Percentiles rank a stretch among this genome's conserved stretches.
Conservation (phyloP, 2,329 filamentous ascomycete genomes). For the Colletotrichum zoysiae region DNA sequence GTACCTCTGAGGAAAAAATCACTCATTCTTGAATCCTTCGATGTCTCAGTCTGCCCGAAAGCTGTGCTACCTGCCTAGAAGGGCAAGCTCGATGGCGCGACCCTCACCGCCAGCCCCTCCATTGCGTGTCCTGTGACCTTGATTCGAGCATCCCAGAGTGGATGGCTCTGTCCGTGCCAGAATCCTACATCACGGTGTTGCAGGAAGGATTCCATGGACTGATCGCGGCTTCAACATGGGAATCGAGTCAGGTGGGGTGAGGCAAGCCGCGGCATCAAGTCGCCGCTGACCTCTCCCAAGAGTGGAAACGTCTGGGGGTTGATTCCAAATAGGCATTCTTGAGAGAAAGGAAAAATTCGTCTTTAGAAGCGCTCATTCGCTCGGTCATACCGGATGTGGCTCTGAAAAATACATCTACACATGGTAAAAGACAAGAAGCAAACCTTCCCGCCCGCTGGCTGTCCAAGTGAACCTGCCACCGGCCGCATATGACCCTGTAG, state of each 20-base stretch:
- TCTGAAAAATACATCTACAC: not conserved
- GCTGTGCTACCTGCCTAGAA: not conserved
- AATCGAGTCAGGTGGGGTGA: not conserved
- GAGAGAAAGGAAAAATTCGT: accelerated
- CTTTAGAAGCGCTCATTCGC: not conserved
- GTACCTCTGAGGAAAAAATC: not conserved
- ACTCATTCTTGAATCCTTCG: not conserved
- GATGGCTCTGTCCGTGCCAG: not conserved
- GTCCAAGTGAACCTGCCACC: not conserved
- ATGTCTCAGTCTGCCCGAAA: not conserved
- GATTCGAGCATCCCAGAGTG: not conserved
- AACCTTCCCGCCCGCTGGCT: not conserved
- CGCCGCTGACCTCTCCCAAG: not conserved
- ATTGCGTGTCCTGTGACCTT: not conserved
- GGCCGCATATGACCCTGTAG: not conserved
- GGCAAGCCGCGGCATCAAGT: not conserved
- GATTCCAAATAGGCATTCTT: not conserved
- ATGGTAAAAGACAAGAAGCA: not conserved
- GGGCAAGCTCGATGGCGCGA: not conserved
- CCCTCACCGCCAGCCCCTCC: not conserved
- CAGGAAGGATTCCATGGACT: not conserved
- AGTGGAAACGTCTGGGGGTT: not conserved
- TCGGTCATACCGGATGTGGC: too few species aligned
- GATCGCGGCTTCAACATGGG: not conserved
- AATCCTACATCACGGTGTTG: not conserved